phyloP scores from a whole-genome alignment of 1,139 yeast genomes.

The Torulaspora pretoriensis region DNA sequence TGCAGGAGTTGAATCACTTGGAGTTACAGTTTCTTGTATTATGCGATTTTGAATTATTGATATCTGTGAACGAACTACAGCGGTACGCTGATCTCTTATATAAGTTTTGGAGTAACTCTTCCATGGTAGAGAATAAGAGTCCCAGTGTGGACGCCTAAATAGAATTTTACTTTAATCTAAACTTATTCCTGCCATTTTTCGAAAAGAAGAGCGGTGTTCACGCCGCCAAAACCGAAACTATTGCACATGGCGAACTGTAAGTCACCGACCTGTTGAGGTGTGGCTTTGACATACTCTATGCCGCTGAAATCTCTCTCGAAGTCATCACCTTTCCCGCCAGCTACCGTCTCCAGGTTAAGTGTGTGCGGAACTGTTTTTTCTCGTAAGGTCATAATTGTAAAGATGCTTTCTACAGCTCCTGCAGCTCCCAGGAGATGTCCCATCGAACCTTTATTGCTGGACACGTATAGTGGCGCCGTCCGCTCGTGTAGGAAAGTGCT shows the following conservation, averaged over 20 bases:
- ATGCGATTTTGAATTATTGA: constrained; percentile 81
- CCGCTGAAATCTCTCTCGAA: constrained; percentile 39
- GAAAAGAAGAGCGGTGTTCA: constrained; percentile 69
- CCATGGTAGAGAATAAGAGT: constrained; percentile 2
- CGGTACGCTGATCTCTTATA: constrained; percentile 82
- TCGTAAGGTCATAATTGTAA: constrained; percentile 64
- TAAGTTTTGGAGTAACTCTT: constrained; percentile 62
- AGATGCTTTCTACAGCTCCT: constrained; percentile 87
- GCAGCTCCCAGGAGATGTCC: constrained; percentile 97
- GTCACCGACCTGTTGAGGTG: constrained; percentile 36
- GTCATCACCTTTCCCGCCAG: constrained; percentile 43
- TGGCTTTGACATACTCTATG: constrained; percentile 59
- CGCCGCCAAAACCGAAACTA: constrained; percentile 98
- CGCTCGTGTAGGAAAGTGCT: constrained; percentile 41
- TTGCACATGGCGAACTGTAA: constrained; percentile 69
- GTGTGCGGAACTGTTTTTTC: constrained; percentile 71
- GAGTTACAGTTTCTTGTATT: constrained; percentile 84
- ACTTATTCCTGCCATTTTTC: constrained; percentile 33
- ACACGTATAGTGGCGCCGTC: constrained; percentile 44
- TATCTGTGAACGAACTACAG: constrained; percentile 85
- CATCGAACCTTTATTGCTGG: constrained; percentile 86
- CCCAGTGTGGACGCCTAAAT: constrained; percentile 3
- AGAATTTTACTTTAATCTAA: background rate
- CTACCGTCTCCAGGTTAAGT: constrained; percentile 57
- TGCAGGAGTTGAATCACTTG: constrained; percentile 86